A percentile compares a stretch with the other conserved stretches of the same genome.
Conservation (phyloP, 2,329 filamentous ascomycete genomes). For the Alternaria tenuissima region DNA sequence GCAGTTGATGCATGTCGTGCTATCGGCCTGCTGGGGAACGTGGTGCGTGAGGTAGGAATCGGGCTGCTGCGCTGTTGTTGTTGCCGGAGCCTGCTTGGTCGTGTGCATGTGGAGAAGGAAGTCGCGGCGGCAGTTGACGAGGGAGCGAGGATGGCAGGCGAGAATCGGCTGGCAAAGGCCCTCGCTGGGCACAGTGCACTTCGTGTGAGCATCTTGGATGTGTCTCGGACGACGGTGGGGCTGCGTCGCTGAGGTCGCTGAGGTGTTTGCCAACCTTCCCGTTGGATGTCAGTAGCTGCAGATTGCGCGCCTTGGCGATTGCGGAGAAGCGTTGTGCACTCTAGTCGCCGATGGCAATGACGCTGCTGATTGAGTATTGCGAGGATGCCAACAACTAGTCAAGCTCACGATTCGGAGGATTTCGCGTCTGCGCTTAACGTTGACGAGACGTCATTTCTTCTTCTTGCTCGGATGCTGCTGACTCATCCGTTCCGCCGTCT, state of each 20-base stretch:
- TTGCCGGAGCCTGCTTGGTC: slow-evolving; percentile 32
- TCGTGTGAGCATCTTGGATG: slow-evolving; percentile 40
- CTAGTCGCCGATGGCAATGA: not conserved
- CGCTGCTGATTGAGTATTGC: not conserved
- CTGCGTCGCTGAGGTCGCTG: slow-evolving; percentile 10
- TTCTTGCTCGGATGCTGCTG: slow-evolving; percentile 1
- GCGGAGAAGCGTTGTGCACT: slow-evolving; percentile 8
- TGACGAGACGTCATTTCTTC: slow-evolving; percentile 11
- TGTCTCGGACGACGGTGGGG: slow-evolving; percentile 1
- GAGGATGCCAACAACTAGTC: not conserved
- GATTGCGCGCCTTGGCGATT: slow-evolving; percentile 11
- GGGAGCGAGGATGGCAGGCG: slow-evolving; percentile 37
- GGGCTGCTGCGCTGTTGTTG: slow-evolving; percentile 22
- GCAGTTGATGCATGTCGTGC: slow-evolving; percentile 39
- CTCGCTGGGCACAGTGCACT: slow-evolving; percentile 43
- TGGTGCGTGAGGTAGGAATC: slow-evolving; percentile 18
- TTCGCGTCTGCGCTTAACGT: not conserved
- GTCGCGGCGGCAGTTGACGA: slow-evolving; percentile 29
- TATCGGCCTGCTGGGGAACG: slow-evolving; percentile 12
- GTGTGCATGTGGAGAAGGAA: slow-evolving; percentile 41
- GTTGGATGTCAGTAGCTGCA: slow-evolving; percentile 10
- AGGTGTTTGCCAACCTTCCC: slow-evolving; percentile 13
- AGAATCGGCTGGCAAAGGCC: slow-evolving; percentile 40
- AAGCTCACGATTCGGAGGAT: not conserved
- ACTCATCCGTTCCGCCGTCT: slow-evolving; percentile 4